Evolutionary conservation across 495 filamentous ascomycete genomes (phyloP).

Genomic region (Durotheca rogersii): DNA sequence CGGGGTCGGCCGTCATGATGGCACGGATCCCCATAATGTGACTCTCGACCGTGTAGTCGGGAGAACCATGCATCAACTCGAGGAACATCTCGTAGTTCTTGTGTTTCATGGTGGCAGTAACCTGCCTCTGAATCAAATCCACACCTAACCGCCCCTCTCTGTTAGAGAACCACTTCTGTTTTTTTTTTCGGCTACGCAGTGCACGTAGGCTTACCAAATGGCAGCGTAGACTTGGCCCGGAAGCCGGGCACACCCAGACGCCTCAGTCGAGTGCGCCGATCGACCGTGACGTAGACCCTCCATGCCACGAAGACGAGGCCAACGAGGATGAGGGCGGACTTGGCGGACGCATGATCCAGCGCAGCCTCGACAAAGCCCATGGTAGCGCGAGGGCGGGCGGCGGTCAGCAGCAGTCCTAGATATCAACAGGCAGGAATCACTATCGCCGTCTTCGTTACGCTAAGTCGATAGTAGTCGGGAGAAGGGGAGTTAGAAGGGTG

Average conservation of each 20-base stretch:
- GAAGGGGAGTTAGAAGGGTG: no score
- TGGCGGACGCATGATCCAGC: slow-evolving; percentile 40
- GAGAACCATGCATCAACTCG: slow-evolving; percentile 43
- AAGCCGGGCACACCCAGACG: slow-evolving; percentile 43
- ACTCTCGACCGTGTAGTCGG: slow-evolving; percentile 59
- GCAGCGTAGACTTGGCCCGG: slow-evolving; percentile 12
- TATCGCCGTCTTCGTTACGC: no score
- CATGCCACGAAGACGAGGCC: slow-evolving; percentile 33
- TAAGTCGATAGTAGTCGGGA: no score
- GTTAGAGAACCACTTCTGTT: not conserved
- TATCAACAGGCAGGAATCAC: no score
- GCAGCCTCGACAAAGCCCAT: slow-evolving; percentile 46
- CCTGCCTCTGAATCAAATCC: slow-evolving; percentile 57
- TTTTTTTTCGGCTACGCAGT: no score
- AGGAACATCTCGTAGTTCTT: slow-evolving; percentile 63
- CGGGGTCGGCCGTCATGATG: slow-evolving; percentile 69
- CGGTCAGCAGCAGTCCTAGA: no score
- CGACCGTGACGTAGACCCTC: slow-evolving; percentile 31
- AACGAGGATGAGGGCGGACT: slow-evolving; percentile 29
- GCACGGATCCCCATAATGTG: slow-evolving; percentile 56
- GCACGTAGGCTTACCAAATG: slow-evolving; percentile 30
- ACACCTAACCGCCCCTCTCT: slow-evolving; percentile 48
- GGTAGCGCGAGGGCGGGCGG: no score
- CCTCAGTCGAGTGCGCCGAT: slow-evolving; percentile 43
- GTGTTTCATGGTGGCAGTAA: slow-evolving; percentile 52